phyloP scores from a whole-genome alignment of 257 asterid genomes.

The Przewalskia tangutica region DNA sequence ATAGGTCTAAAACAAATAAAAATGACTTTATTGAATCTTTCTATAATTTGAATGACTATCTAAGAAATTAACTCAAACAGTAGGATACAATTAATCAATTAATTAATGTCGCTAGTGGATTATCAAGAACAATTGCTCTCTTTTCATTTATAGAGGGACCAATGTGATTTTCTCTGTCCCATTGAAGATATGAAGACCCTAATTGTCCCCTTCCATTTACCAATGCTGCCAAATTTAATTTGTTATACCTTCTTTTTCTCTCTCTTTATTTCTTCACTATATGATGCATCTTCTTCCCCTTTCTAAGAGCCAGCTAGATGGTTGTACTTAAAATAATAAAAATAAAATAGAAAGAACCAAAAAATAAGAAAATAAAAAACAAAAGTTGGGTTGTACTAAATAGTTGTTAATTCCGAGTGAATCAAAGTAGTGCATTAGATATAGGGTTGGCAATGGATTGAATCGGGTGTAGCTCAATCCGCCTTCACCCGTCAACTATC shows the following conservation, averaged over 20 bases:
- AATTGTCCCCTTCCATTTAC: background rate
- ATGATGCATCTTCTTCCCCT: background rate
- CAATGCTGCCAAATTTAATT: background rate
- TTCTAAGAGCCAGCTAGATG: background rate
- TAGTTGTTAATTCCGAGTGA: background rate
- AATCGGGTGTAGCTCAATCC: too few relatives aligned
- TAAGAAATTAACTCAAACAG: too few relatives aligned
- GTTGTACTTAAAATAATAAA: background rate
- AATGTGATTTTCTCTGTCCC: background rate
- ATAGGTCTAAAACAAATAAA: too few relatives aligned
- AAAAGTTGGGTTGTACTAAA: background rate
- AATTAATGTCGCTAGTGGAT: background rate
- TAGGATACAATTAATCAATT: background rate
- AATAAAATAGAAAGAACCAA: background rate
- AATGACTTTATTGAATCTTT: too few relatives aligned
- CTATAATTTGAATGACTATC: too few relatives aligned
- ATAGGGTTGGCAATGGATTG: too few relatives aligned
- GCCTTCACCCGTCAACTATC: too few relatives aligned
- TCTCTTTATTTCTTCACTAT: background rate
- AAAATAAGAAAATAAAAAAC: background rate
- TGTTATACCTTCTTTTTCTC: background rate
- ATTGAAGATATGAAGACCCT: background rate
- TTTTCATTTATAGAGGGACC: background rate
- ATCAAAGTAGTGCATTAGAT: background rate
- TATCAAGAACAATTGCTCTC: background rate